Percentiles rank a stretch among this genome's conserved stretches.
phyloP scores from a whole-genome alignment of 2,329 filamentous ascomycete genomes.

The Colletotrichum eleusines region DNA sequence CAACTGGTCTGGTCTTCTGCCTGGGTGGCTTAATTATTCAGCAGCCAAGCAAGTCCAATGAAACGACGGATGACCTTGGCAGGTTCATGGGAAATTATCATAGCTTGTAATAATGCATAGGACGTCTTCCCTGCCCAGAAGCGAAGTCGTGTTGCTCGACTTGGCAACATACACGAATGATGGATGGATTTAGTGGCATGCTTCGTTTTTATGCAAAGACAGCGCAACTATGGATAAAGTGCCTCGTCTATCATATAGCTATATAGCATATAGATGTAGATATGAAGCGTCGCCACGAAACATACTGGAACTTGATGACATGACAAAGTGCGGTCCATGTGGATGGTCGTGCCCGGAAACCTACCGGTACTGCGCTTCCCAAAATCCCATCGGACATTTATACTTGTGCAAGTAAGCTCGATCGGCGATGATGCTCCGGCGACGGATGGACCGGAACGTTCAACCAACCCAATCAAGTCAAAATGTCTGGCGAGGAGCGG shows the following conservation, averaged over 20 bases:
- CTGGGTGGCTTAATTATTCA: neutral
- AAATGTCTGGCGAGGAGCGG: neutral
- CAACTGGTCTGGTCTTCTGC: too few species aligned
- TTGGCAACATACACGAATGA: neutral
- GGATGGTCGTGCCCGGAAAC: neutral
- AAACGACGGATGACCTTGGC: constrained; percentile 2
- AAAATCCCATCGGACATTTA: constrained; percentile 9
- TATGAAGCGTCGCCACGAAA: neutral
- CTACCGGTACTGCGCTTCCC: too few species aligned
- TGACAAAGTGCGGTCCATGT: neutral
- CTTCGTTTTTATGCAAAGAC: neutral
- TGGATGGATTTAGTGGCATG: neutral
- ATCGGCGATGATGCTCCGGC: neutral
- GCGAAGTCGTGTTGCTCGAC: neutral
- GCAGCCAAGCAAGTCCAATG: neutral
- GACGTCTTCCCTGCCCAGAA: neutral
- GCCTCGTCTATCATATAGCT: neutral
- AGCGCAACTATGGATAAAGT: too few species aligned
- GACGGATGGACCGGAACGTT: neutral
- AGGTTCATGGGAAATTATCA: neutral
- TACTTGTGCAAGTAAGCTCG: too few species aligned
- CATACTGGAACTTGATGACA: neutral
- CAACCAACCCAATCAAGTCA: constrained; percentile 5
- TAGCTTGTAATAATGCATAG: neutral
- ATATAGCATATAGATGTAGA: neutral